Evolutionary conservation across 768 basidiomycete species (phyloP), one percentile per base, ranked within the genome.

Genomic region (Crucibulum laeve): DNA sequence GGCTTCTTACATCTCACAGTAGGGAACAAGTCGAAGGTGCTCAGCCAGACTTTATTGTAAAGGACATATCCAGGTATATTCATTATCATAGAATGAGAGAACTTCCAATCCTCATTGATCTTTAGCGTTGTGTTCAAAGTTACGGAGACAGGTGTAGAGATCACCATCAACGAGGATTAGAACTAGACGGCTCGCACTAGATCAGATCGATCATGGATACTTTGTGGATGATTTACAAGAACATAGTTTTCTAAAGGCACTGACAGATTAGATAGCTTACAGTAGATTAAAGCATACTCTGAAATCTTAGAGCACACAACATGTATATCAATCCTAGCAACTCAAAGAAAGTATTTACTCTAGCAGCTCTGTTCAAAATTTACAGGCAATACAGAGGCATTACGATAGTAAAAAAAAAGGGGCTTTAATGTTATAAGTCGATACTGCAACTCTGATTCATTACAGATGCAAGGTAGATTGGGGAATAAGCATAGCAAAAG

Each of bases 1-100:
- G 80, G 1, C 65, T 96, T 22, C 70, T 90, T 46, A 97, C 94
- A 1, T 82, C 84, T 4, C 92, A 95, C 61, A 72, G 73, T 19
- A 70, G 78, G 40, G 77, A 80, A 45, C 77, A 84, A 51, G 69
- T 97, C 49, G 69, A 82, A 49, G 80, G 71, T 5, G 76, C 77
- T 8, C 54, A 70, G 30, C 79, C 87, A 2, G 77, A 81, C 50
- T 88, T 77, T 59, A 68, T 94, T 19, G 82, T 93, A 19, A 62
- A 77, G 30, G 74, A 95, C 62, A 63, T 97, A 53, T 71, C 84
- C 1, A 76, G 73, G 90, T 82, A 15, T 8, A 11, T 40, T 6
- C 15, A 30, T 30, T 8, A 8, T 22, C 10, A 6, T 25, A 10
- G 8, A 6, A 8, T 42, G 40, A 26, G 24, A 15, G 14, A 18